A percentile compares a stretch with the other conserved stretches of the same genome.
Conservation (phyloP, 2,329 filamentous ascomycete species). For the Akanthomyces uredinophilus region DNA sequence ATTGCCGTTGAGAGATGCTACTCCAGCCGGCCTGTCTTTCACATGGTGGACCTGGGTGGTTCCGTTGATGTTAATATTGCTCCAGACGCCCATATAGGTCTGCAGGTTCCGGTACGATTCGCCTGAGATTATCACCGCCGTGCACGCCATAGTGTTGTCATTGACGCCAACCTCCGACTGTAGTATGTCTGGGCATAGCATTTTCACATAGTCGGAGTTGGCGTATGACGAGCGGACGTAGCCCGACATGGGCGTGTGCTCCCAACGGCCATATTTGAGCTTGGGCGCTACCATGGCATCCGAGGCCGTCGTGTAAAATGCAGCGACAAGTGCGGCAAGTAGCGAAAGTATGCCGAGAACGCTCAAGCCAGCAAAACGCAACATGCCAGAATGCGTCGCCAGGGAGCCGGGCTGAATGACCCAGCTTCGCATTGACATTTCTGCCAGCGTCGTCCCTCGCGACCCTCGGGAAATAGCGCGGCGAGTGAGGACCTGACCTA, state of each 20-base stretch:
- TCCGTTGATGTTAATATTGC: slow-evolving; percentile 37
- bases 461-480: slow-evolving; percentile 57
- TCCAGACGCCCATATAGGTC: slow-evolving; percentile 55
- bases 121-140: slow-evolving; percentile 65
- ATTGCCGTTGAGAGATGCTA: slow-evolving; percentile 64
- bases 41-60: slow-evolving; percentile 38
- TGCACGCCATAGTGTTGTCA: slow-evolving; percentile 46
- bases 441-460: slow-evolving; percentile 65
- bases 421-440: slow-evolving; percentile 75
- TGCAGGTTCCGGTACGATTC: slow-evolving; percentile 66
- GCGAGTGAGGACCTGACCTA: slow-evolving; percentile 70
- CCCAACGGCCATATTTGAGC: slow-evolving; percentile 53
- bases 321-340: slow-evolving; percentile 58
- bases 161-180: slow-evolving; percentile 32
- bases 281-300: slow-evolving; percentile 72
- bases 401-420: slow-evolving; percentile 67
- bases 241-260: slow-evolving; percentile 46
- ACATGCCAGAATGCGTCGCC: slow-evolving; percentile 61
- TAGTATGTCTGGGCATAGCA: slow-evolving; percentile 59
- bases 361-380: slow-evolving; percentile 59
- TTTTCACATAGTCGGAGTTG: slow-evolving; percentile 52
- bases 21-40: slow-evolving; percentile 50
- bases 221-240: slow-evolving; percentile 58
- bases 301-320: slow-evolving; percentile 72
- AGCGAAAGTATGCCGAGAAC: slow-evolving; percentile 61